phyloP scores from a whole-genome alignment of 2,329 filamentous ascomycete species.

The Scedosporium minutisporum region DNA sequence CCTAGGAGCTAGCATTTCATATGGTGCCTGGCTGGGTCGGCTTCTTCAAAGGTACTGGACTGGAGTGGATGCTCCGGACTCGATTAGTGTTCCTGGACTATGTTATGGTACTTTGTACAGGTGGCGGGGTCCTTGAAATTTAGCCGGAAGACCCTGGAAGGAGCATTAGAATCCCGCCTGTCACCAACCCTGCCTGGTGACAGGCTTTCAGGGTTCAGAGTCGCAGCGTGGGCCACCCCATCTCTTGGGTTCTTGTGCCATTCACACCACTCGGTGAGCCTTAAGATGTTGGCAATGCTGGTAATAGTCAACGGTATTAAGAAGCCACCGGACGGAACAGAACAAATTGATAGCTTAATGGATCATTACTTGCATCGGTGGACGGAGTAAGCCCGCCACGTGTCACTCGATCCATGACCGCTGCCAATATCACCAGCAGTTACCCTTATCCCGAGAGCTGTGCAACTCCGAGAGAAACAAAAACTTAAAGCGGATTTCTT shows the following conservation, averaged over 20 bases:
- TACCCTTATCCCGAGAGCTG: not conserved
- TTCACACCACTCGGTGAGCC: not conserved
- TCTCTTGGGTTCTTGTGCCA: no score
- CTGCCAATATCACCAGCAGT: not conserved
- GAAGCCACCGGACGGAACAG: not conserved
- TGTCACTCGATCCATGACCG: not conserved
- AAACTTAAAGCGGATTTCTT: no score
- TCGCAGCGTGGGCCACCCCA: no score
- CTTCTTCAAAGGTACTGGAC: no score
- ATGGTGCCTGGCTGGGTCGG: no score
- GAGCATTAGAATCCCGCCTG: no score
- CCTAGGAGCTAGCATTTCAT: no score
- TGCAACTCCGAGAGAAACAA: not conserved
- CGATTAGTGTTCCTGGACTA: no score
- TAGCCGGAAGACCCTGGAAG: not conserved
- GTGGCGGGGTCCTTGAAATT: not conserved
- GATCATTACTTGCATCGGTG: not conserved
- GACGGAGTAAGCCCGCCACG: not conserved
- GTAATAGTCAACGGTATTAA: not conserved
- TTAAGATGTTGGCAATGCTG: not conserved
- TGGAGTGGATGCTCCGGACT: no score
- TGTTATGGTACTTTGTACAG: no score
- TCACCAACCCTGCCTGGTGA: no score
- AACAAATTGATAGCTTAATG: not conserved
- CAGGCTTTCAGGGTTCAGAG: no score